phyloP scores from a whole-genome alignment of 2,329 filamentous ascomycete genomes.

The Botrytis byssoidea region DNA sequence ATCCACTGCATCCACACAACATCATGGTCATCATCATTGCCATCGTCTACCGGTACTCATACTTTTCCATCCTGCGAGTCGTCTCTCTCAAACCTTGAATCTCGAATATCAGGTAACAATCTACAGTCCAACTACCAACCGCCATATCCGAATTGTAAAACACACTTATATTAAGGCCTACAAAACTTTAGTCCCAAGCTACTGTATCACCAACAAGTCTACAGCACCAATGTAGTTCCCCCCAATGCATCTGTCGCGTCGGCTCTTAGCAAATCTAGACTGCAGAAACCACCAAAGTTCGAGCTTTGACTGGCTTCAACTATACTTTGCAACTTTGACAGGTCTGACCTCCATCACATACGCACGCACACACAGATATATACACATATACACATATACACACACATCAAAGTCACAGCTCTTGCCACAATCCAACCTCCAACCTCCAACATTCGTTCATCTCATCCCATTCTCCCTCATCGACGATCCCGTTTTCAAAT shows the following conservation, averaged over 20 bases:
- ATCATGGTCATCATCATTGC: neutral
- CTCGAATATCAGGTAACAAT: neutral
- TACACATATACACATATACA: neutral
- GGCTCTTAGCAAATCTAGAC: neutral
- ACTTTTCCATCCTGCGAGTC: neutral
- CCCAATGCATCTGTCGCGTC: neutral
- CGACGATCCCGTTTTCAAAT: neutral
- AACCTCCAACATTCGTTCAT: neutral
- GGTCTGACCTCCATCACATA: slow-evolving; percentile 3
- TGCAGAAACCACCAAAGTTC: neutral
- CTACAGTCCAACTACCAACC: neutral
- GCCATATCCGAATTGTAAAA: neutral
- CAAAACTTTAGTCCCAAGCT: neutral
- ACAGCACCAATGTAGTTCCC: neutral
- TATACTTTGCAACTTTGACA: neutral
- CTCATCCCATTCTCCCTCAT: neutral
- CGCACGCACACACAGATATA: neutral
- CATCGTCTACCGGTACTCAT: neutral
- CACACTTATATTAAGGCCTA: neutral
- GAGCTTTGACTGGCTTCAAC: neutral
- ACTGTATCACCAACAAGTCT: neutral
- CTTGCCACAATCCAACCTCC: no score
- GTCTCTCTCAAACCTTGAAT: neutral
- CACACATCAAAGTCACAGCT: neutral
- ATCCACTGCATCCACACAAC: neutral